These are phyloP conservation scores for Ballota nigra DNA, from an alignment of 257 asterid species.

Conservation along the genomic window DNA sequence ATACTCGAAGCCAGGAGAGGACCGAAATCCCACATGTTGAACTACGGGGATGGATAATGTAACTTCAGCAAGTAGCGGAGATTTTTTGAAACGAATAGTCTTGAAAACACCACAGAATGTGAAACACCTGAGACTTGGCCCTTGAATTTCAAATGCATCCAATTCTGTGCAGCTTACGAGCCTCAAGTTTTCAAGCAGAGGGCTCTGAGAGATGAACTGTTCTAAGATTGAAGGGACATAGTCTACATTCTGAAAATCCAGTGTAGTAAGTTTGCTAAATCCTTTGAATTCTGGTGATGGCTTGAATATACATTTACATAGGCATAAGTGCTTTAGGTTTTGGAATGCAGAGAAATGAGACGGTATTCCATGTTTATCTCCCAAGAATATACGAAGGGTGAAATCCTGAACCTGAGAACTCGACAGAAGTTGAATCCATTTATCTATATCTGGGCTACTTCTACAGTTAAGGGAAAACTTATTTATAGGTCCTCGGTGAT, in stretches of 20 bases:
- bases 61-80: slow-evolving; percentile 11
- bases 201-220: slow-evolving; percentile 9
- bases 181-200: neutral
- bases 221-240: neutral
- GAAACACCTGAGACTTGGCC: slow-evolving; percentile 7
- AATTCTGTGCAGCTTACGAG: neutral
- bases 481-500: slow-evolving; percentile 6
- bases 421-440: slow-evolving; percentile 1
- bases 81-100: slow-evolving; percentile 17
- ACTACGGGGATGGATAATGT: neutral
- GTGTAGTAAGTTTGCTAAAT: slow-evolving; percentile 8
- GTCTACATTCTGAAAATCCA: neutral
- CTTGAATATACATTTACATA: neutral
- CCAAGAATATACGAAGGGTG: neutral
- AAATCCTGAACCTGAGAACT: neutral
- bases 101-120: slow-evolving; percentile 1
- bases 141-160: slow-evolving; percentile 2
- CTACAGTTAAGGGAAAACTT: neutral
- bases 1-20: neutral
- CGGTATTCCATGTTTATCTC: neutral
- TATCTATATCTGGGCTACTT: neutral
- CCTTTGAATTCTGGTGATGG: slow-evolving; percentile 12
- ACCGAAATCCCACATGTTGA: too few relatives aligned
- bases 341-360: slow-evolving; percentile 6
- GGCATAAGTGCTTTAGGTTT: neutral